Evolutionary conservation across 1,139 yeast genomes (phyloP), one percentile per base, ranked within the genome.

Genomic region (Yueomyces sp.): DNA sequence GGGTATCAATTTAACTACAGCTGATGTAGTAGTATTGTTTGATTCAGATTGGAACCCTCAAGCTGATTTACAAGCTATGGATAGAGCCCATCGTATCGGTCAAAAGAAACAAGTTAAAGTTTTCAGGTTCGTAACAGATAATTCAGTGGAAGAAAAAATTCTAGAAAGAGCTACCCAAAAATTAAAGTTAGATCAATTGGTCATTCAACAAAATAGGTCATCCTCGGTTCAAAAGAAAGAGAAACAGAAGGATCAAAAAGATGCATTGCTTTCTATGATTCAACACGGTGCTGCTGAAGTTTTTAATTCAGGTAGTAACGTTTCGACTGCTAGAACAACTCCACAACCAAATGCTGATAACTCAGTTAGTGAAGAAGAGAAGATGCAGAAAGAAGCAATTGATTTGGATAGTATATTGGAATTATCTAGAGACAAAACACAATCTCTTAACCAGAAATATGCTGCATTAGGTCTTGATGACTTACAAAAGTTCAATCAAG

Each of bases 1-100:
- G 46, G 98, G 98, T 57, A 91, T 91, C 56, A 91, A 91, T 57
- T 72, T 91, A 57, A 89, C 96, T 0, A 75, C 86, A 31, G 98
- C 98, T 1, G 96, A 91, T 63, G 76, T 81, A 45, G 98, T 91
- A 44, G 75, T 91, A 6, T 66, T 91, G 35, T 91, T 78, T 57
- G 98, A 91, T 62, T 85, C 96, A 1, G 98, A 91, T 64, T 91
- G 98, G 98, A 91, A 91, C 57, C 98, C 98, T 1, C 98, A 91
- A 60, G 97, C 97, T 0, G 98, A 91, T 70, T 70, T 91, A 54
- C 98, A 91, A 64, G 97, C 98, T 1, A 91, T 91, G 98, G 98
- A 91, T 62, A 75, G 98, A 59, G 98, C 98, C 0, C 98, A 91
- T 62, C 78, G 98, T 67, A 91, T 91, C 58, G 98, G 98, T 8